Evolutionary conservation across 1,139 yeast species (phyloP).

Genomic region (Schwanniomyces etchellsii): DNA sequence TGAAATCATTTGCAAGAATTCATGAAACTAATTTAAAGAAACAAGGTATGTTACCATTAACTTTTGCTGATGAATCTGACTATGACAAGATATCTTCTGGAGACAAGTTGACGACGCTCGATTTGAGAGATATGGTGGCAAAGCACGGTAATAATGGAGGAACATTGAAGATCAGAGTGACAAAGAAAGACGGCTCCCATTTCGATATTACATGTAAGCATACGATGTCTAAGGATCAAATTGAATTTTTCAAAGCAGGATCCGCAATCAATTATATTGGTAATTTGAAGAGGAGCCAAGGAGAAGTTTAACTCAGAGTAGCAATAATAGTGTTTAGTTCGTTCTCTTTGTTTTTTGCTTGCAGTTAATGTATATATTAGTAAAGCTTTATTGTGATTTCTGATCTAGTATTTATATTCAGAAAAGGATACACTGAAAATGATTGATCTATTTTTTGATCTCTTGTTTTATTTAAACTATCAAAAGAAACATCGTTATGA

Average conservation of each 20-base stretch:
- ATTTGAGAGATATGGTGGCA: constrained; percentile 70
- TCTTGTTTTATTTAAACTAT: not conserved
- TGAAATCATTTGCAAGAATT: constrained; percentile 95
- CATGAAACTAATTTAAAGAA: constrained; percentile 79
- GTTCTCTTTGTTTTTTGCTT: no score
- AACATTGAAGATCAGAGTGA: constrained; percentile 59
- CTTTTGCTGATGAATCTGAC: constrained; percentile 84
- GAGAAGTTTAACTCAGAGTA: constrained; percentile 4
- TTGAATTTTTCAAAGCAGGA: constrained; percentile 94
- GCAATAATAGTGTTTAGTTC: no score
- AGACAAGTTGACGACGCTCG: constrained; percentile 73
- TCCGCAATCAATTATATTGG: constrained; percentile 95
- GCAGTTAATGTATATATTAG: no score
- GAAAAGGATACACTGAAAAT: no score
- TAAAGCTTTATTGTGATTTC: no score
- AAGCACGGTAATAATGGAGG: constrained; percentile 90
- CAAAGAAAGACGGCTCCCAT: constrained; percentile 67
- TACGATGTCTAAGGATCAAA: constrained; percentile 95
- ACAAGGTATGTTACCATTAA: constrained; percentile 94
- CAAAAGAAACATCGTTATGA: not conserved
- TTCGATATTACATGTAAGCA: constrained; percentile 77
- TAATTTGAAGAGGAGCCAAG: constrained; percentile 41
- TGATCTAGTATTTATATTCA: no score
- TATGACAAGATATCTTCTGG: constrained; percentile 76
- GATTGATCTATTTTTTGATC: not conserved